phyloP scores from a whole-genome alignment of 768 basidiomycete species.

The Cubamyces lactineus region DNA sequence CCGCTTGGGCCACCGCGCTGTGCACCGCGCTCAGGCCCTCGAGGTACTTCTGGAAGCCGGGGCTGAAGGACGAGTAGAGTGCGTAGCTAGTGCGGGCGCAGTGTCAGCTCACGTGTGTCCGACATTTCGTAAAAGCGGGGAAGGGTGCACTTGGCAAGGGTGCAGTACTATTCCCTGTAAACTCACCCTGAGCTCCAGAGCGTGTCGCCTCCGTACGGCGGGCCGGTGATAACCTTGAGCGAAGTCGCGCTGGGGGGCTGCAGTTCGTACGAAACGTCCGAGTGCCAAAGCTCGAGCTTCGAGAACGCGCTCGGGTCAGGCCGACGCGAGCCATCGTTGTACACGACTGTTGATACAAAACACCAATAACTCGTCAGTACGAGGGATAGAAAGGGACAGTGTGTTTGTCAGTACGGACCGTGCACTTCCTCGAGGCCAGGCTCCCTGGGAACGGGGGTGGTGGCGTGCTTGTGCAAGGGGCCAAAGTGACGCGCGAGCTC shows the following conservation, averaged over 20 bases:
- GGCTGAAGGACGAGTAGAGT: slow-evolving; percentile 81
- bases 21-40: slow-evolving; percentile 76
- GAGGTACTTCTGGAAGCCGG: slow-evolving; percentile 73
- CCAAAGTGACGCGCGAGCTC: slow-evolving; percentile 75
- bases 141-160: neutral
- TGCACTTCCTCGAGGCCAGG: slow-evolving; percentile 79
- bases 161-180: neutral
- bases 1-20: slow-evolving; percentile 77
- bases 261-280: slow-evolving; percentile 81
- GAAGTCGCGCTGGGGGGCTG: slow-evolving; percentile 84
- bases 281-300: slow-evolving; percentile 80
- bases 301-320: slow-evolving; percentile 69
- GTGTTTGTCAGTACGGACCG: slow-evolving; percentile 41
- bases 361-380: neutral
- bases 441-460: slow-evolving; percentile 71
- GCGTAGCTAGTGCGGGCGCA: slow-evolving; percentile 55
- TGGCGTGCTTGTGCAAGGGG: slow-evolving; percentile 81
- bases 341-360: slow-evolving; percentile 54
- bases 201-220: slow-evolving; percentile 77
- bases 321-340: slow-evolving; percentile 64
- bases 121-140: neutral
- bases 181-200: slow-evolving; percentile 78
- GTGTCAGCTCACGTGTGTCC: slow-evolving; percentile 12
- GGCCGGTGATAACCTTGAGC: slow-evolving; percentile 70
- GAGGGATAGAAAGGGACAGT: neutral